Evolutionary conservation across 2,329 filamentous ascomycete genomes (phyloP), one percentile per base, ranked within the genome.

Genomic region (Paracorniculantispora psalliotae): DNA sequence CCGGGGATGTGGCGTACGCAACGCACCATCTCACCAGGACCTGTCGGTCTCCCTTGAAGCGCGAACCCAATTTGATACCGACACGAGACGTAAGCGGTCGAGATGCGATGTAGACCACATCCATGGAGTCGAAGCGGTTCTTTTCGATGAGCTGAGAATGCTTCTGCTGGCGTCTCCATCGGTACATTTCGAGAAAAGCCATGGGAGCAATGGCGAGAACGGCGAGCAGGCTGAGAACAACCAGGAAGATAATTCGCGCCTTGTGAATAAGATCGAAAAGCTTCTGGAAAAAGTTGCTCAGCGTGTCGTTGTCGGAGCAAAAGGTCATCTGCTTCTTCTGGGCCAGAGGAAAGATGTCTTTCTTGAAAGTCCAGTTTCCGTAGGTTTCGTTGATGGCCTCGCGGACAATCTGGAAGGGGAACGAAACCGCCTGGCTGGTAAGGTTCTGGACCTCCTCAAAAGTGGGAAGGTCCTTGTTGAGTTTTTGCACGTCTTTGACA

Each of bases 41-140:
- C 71, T 91, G 87, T 54, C 84, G 81, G 65, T 87, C 75, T 72
- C 83, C 73, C 56, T 82, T 83, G 73, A 93, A 86, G 60, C 78
- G 81, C 54, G 81, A 81, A 7, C 89, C 84, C 21, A 90, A 66
- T 73, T 83, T 87, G 70, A 96, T 82, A 43, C 92, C 93, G 28
- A 82, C 76, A 2, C 81, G 80, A 1, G 91, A 84, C 1, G 91
- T 90, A 66, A 88, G 85, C 1, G 93, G 92, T 23, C 91, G 85
- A 35, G 91, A 92, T 33, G 88, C 86, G 64, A 97, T 89, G 74
- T 97, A 96, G 44, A 96, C 84, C 37, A 92, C 86, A 69, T 97
- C 93, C 81, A 96, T 86, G 1, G 89, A 83, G 67, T 97, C 92
- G 69, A 86, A 86, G 30, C 84, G 82, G 58, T 87, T 79, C 64